These are phyloP conservation scores for Mycena epipterygia DNA, from an alignment of 768 basidiomycete genomes.

Conservation along the genomic window DNA sequence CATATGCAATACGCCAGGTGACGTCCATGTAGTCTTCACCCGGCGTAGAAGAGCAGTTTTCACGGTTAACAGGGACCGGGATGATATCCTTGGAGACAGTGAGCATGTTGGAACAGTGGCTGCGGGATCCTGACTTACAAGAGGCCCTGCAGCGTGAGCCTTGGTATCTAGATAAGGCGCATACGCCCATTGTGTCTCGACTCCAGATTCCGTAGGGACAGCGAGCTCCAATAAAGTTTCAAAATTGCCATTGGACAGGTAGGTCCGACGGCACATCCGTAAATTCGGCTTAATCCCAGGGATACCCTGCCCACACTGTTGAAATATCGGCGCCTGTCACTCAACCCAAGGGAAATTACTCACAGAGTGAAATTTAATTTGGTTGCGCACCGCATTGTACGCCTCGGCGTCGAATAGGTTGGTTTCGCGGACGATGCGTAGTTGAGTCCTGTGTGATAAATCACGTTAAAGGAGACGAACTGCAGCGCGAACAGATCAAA, in stretches of 20 bases:
- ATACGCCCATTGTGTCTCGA: conserved; percentile 46
- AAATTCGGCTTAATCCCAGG: conserved; percentile 34
- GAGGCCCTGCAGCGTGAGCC: conserved; percentile 42
- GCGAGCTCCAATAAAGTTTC: conserved; percentile 47
- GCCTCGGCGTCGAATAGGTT: conserved; percentile 43
- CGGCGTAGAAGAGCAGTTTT: conserved; percentile 38
- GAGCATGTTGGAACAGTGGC: background rate
- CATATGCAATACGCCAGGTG: conserved; percentile 50
- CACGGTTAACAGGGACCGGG: conserved; percentile 48
- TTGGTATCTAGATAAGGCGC: conserved; percentile 47
- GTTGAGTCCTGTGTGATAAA: conserved; percentile 45
- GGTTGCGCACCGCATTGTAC: conserved; percentile 44
- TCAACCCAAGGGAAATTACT: conserved; percentile 6
- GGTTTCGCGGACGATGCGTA: conserved; percentile 50
- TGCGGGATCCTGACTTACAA: conserved; percentile 40
- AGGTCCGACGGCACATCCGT: conserved; percentile 40
- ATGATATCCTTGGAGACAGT: conserved; percentile 45
- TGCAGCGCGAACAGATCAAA: conserved; percentile 17
- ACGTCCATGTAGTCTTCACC: conserved; percentile 47
- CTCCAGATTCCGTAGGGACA: conserved; percentile 29
- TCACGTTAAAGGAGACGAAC: background rate
- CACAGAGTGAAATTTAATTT: conserved; percentile 40
- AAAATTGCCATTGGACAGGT: conserved; percentile 43
- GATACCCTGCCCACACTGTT: conserved; percentile 41
- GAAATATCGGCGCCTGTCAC: background rate